Evolutionary conservation across 2,329 filamentous ascomycete species (phyloP).

Genomic region (Delphinella strobiligena): DNA sequence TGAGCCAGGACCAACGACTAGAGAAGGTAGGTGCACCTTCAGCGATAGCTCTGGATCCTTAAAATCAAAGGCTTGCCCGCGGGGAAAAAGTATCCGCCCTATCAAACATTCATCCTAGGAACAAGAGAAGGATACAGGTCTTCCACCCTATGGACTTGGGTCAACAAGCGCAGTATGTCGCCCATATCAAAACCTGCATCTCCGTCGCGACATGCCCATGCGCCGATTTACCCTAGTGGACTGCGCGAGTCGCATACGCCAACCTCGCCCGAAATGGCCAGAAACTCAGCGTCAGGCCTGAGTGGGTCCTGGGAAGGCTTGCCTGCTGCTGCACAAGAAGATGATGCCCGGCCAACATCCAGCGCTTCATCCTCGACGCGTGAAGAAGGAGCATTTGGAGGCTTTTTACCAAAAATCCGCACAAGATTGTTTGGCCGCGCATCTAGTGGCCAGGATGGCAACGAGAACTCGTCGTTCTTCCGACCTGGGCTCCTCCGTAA

Average conservation of each 20-base stretch:
- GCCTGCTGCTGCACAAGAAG: background rate
- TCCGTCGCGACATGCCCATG: conserved; percentile 5
- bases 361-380: conserved; percentile 9
- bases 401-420: conserved; percentile 23
- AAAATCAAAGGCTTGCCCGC: background rate
- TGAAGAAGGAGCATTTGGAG: conserved; percentile 10
- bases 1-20: background rate
- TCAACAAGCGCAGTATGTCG: conserved; percentile 1
- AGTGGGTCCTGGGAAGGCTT: background rate
- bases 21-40: background rate
- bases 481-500: conserved; percentile 32
- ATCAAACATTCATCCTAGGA: background rate
- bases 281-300: background rate
- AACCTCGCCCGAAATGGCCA: conserved; percentile 5
- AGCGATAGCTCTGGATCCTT: too few species aligned
- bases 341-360: background rate
- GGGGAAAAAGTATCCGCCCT: background rate
- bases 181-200: background rate
- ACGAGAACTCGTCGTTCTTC: conserved; percentile 62
- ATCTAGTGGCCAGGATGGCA: conserved; percentile 49
- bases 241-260: conserved; percentile 9
- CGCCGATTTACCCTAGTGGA: conserved; percentile 8
- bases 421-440: conserved; percentile 24
- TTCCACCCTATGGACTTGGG: background rate
- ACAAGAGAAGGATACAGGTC: background rate